Conservation (phyloP, 148 eudicot genomes). For the Vaccinium myrtillus region DNA sequence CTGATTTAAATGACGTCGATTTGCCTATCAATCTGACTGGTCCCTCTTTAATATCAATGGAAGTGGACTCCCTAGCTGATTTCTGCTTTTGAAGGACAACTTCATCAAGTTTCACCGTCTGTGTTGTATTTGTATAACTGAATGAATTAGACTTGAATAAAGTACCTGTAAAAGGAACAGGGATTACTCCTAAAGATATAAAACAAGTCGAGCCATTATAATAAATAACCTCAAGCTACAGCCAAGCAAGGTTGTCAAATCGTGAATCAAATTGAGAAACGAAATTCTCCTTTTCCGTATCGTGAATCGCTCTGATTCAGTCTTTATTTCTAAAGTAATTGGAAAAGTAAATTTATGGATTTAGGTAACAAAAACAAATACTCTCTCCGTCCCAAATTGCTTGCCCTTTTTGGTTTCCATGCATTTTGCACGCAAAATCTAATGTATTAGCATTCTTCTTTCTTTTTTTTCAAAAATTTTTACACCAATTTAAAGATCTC, state of each 20-base stretch:
- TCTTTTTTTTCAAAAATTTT: too few species aligned
- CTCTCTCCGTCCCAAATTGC: too few species aligned
- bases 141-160: constrained; percentile 76
- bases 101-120: constrained; percentile 59
- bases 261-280: too few species aligned
- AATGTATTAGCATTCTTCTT: too few species aligned
- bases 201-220: background rate
- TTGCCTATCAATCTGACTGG: constrained; percentile 46
- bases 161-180: constrained; percentile 49
- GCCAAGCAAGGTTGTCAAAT: constrained; percentile 3
- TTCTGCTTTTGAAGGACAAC: constrained; percentile 61
- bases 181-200: constrained; percentile 5
- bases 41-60: constrained; percentile 54
- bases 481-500: too few species aligned
- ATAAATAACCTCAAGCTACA: constrained; percentile 3
- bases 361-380: too few species aligned
- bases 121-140: constrained; percentile 50
- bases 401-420: too few species aligned
- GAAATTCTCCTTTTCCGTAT: too few species aligned
- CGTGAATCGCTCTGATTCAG: too few species aligned
- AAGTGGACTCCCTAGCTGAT: constrained; percentile 38
- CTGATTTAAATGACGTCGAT: constrained; percentile 72
- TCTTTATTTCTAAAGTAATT: too few species aligned
- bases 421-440: too few species aligned
- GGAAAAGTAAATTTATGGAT: too few species aligned